These are phyloP conservation scores for Pseudogymnoascus destructans DNA, from an alignment of 2,329 filamentous ascomycete species.

Conservation along the genomic window DNA sequence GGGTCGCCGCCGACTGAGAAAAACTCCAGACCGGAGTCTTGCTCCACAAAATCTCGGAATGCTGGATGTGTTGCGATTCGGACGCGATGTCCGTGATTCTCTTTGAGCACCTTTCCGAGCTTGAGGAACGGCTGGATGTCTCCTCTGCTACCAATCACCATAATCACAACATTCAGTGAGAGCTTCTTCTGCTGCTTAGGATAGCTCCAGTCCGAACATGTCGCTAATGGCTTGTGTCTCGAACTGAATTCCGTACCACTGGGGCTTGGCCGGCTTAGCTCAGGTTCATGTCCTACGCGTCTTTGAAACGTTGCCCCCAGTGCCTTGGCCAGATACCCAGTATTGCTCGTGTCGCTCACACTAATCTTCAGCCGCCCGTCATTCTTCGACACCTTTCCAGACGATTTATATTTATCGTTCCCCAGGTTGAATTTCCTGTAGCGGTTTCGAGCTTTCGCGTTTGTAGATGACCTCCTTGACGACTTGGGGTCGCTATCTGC, in stretches of 20 bases:
- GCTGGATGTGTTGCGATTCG: slow-evolving; percentile 67
- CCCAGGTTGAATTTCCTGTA: slow-evolving; percentile 46
- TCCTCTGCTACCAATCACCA: slow-evolving; percentile 69
- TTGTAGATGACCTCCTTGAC: background rate
- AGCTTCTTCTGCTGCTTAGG: slow-evolving; percentile 25
- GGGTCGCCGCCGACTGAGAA: slow-evolving; percentile 71
- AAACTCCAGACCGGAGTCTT: slow-evolving; percentile 60
- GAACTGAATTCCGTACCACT: background rate
- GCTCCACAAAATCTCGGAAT: slow-evolving; percentile 62
- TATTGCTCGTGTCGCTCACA: slow-evolving; percentile 55
- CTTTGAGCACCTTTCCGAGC: slow-evolving; percentile 58
- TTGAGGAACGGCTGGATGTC: slow-evolving; percentile 72
- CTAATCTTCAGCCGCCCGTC: slow-evolving; percentile 63
- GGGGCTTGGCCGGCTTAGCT: background rate
- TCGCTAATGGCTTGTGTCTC: background rate
- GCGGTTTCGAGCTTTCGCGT: slow-evolving; percentile 9
- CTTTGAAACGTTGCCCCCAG: slow-evolving; percentile 50
- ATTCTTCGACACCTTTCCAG: slow-evolving; percentile 49
- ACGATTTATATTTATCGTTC: slow-evolving; percentile 52
- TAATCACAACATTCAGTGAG: slow-evolving; percentile 63
- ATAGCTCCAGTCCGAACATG: slow-evolving; percentile 13
- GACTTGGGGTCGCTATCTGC: background rate
- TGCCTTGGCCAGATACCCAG: slow-evolving; percentile 61
- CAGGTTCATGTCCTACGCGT: slow-evolving; percentile 30
- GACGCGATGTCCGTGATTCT: slow-evolving; percentile 60